A percentile compares a stretch with the other conserved stretches of the same genome.
phyloP scores from a whole-genome alignment of 2,329 filamentous ascomycete genomes.

The Aureobasidium melanogenum region DNA sequence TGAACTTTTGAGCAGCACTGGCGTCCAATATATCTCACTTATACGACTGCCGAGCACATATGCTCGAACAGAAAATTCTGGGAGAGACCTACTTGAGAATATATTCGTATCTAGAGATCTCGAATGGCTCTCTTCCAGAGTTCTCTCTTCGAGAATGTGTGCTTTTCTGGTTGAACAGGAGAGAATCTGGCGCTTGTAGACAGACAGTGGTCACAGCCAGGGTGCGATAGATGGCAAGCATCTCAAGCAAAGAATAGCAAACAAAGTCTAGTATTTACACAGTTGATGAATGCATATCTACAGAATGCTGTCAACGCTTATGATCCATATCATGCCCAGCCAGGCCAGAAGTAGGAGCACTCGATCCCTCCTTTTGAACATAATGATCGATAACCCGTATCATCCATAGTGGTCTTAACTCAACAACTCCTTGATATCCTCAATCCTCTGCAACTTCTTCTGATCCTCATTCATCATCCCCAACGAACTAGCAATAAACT shows the following conservation, averaged over 20 bases:
- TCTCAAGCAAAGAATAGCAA: background rate
- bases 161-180: too few relatives aligned
- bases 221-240: background rate
- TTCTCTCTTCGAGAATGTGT: background rate
- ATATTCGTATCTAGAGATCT: too few relatives aligned
- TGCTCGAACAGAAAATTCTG: background rate
- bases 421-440: slow-evolving; percentile 87
- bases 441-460: slow-evolving; percentile 79
- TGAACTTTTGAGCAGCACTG: too few relatives aligned
- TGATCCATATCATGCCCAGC: background rate
- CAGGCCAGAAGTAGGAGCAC: background rate
- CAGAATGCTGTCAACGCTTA: background rate
- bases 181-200: background rate
- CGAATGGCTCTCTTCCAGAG: background rate
- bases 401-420: slow-evolving; percentile 30
- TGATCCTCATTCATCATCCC: slow-evolving; percentile 95
- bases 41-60: background rate
- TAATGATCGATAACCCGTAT: background rate
- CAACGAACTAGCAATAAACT: slow-evolving; percentile 87
- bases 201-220: background rate
- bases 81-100: background rate
- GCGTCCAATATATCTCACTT: too few relatives aligned
- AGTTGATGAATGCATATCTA: background rate
- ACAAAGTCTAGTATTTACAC: background rate
- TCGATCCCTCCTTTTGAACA: background rate